These are phyloP conservation scores for Leishmania mexicana DNA, from an alignment of 208 protist species.

Conservation along the genomic window DNA sequence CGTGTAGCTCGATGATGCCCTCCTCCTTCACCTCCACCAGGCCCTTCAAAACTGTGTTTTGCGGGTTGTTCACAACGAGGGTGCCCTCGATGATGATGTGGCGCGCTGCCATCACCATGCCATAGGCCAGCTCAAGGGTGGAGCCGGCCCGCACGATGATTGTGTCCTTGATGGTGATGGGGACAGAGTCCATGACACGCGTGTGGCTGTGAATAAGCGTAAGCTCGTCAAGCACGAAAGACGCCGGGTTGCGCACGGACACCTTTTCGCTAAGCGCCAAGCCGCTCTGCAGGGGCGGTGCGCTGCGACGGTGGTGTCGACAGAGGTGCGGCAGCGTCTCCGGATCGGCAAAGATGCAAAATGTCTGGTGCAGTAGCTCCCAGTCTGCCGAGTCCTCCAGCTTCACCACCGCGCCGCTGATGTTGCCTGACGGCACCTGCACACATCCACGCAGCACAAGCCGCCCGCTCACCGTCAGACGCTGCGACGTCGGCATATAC, in stretches of 20 bases:
- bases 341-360: slow-evolving; percentile 16
- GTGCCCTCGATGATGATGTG: slow-evolving; percentile 25
- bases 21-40: slow-evolving; percentile 36
- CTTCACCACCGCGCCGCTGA: slow-evolving; percentile 40
- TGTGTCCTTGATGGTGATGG: slow-evolving; percentile 13
- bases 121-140: slow-evolving; percentile 10
- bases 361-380: slow-evolving; percentile 20
- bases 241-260: slow-evolving; percentile 32
- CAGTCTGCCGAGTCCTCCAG: slow-evolving; percentile 38
- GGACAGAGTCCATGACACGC: slow-evolving; percentile 28
- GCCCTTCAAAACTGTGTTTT: slow-evolving; percentile 21
- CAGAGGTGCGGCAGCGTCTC: slow-evolving; percentile 34
- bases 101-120: slow-evolving; percentile 16
- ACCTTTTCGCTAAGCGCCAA: slow-evolving; percentile 45
- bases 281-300: slow-evolving; percentile 31
- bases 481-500: slow-evolving; percentile 42
- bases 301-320: background rate
- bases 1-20: slow-evolving; percentile 30
- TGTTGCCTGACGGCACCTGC: slow-evolving; percentile 38
- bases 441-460: slow-evolving; percentile 53
- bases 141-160: slow-evolving; percentile 24
- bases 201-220: slow-evolving; percentile 31
- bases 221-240: slow-evolving; percentile 48
- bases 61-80: slow-evolving; percentile 26
- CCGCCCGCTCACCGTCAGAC: slow-evolving; percentile 45